Evolutionary conservation across 768 basidiomycete genomes (phyloP).

Genomic region (Amanita exitialis): DNA sequence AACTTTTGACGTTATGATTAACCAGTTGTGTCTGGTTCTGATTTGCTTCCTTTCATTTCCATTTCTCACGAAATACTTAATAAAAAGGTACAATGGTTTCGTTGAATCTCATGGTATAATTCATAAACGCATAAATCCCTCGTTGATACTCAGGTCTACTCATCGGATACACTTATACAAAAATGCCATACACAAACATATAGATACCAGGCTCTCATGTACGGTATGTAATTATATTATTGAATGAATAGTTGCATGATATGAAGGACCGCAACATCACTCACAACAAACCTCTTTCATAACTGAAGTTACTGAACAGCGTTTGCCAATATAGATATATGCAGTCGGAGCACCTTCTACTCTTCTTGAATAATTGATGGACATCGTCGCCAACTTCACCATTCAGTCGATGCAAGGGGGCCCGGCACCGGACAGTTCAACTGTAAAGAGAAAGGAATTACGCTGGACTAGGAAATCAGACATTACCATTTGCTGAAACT

Average conservation of each 20-base stretch:
- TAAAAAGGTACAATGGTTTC: neutral
- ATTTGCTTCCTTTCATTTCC: neutral
- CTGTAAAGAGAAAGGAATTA: too few relatives aligned
- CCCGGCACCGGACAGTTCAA: too few relatives aligned
- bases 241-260: neutral
- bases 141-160: neutral
- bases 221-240: neutral
- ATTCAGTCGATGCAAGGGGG: too few relatives aligned
- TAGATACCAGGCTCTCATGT: neutral
- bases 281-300: too few relatives aligned
- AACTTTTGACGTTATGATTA: conserved; percentile 37
- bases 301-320: too few relatives aligned
- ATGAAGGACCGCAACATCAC: too few relatives aligned
- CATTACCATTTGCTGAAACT: too few relatives aligned
- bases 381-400: too few relatives aligned
- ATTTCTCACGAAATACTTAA: neutral
- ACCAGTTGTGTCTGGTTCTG: neutral
- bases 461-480: too few relatives aligned
- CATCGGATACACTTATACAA: neutral
- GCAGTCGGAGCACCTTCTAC: too few relatives aligned
- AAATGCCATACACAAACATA: neutral
- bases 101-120: neutral
- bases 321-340: too few relatives aligned
- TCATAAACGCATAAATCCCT: neutral
- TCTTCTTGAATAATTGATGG: too few relatives aligned